These are phyloP conservation scores for Wallacemonas collosoma DNA, from an alignment of 208 protist species.

Conservation along the genomic window DNA sequence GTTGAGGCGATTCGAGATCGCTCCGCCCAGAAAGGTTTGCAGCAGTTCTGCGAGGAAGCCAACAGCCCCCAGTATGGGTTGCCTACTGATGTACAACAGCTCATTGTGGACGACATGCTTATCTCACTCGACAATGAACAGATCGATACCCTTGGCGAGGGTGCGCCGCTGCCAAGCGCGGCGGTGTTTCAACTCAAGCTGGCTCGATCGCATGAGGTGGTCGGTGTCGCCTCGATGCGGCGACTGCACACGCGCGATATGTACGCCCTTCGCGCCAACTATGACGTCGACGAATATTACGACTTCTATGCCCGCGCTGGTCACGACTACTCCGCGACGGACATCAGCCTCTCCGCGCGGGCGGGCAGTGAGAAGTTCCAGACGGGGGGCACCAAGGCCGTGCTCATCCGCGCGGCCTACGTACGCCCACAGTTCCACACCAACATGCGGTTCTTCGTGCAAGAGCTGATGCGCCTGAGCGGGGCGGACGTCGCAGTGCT, in stretches of 20 bases:
- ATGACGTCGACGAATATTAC: constrained; percentile 83
- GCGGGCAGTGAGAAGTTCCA: constrained; percentile 46
- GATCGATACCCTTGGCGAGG: constrained; percentile 3
- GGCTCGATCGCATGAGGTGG: constrained; percentile 25
- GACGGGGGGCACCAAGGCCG: constrained; percentile 41
- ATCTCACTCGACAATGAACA: constrained; percentile 33
- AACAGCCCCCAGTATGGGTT: constrained; percentile 18
- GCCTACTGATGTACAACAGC: constrained; percentile 19
- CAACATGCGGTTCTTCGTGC: constrained; percentile 76
- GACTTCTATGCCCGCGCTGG: constrained; percentile 63
- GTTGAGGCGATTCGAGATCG: constrained; percentile 20
- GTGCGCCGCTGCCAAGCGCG: constrained; percentile 10
- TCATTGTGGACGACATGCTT: constrained; percentile 28
- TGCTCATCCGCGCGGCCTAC: constrained; percentile 76
- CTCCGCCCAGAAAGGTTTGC: constrained; percentile 26
- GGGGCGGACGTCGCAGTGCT: constrained; percentile 53
- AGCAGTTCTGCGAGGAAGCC: constrained; percentile 15
- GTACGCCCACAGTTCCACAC: constrained; percentile 60
- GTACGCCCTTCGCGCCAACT: constrained; percentile 87
- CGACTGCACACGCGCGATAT: constrained; percentile 57
- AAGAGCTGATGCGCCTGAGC: constrained; percentile 71
- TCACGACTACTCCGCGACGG: constrained; percentile 65
- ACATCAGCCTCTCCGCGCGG: constrained; percentile 47
- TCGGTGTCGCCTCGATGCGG: constrained; percentile 67
- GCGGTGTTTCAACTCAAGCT: constrained; percentile 37